Base-by-base conservation (phyloP, 2,329 filamentous ascomycete genomes). In the Colletotrichum truncatum region DNA sequence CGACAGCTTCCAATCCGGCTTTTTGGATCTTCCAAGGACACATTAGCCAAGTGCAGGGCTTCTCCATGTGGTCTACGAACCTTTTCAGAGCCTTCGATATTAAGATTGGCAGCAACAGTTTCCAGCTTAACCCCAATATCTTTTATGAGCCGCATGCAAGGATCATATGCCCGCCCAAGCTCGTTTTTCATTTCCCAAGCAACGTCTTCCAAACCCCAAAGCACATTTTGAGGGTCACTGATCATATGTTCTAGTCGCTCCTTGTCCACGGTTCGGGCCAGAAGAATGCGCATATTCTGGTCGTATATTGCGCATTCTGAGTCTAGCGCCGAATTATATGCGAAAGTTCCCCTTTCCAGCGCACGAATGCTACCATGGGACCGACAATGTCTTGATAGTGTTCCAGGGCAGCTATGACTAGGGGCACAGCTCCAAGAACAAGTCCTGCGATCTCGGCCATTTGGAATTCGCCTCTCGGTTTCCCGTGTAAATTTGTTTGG, bases 391-490 rank as follows among this genome's bases (percentile, higher is more conserved):
- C 46, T 25, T 69, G 57, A 4, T 73, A 72, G 1, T 67, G 36
- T 14, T 74, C 56, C 1, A 73, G 30, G 0, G 68, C 56, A 0
- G 69, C 61, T 2, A 73, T 66, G 0, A 74, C 2, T 0, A 73
- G 52, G 1, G 72, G 66, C 43, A 73, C 57, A 0, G 65, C 68
- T 3, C 71, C 72, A 6, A 74, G 14, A 8, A 72, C 69, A 12
- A 72, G 38, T 0, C 72, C 72, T 2, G 54, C 72, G 1, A 72
- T 32, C 8, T 74, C 71, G 11, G 46, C 57, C 38, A 60, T 60
- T 34, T 21, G 18, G 36, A 14, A 45, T 23, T n/a, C n/a, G n/a
- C n/a, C n/a, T n/a, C n/a, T n/a, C n/a, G n/a, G n/a, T n/a, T n/a
- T n/a, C n/a, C n/a, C n/a, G n/a, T n/a, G n/a, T n/a, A n/a, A n/a